Percentiles rank a stretch among this genome's conserved stretches.
Evolutionary conservation across 768 basidiomycete genomes (phyloP).

Genomic region (Leccinum uliginosum): DNA sequence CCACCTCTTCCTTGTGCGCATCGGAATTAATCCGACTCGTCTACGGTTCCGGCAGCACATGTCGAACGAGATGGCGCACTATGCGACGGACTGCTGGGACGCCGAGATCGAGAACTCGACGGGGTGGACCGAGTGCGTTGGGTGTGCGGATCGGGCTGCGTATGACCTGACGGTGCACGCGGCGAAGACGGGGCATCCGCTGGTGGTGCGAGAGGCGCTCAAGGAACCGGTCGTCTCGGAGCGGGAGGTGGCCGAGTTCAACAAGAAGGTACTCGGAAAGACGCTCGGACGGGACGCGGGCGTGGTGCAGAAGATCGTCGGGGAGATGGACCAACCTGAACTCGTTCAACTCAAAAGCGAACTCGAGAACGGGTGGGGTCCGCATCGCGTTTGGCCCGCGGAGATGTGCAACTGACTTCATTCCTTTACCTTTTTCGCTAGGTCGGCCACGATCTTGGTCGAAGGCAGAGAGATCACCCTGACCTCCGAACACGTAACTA

Average conservation of each 20-base stretch:
- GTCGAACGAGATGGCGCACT: constrained; percentile 99
- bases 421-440: constrained; percentile 21
- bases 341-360: constrained; percentile 65
- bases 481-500: constrained; percentile 67
- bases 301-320: constrained; percentile 57
- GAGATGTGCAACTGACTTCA: constrained; percentile 3
- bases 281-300: constrained; percentile 83
- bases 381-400: constrained; percentile 19
- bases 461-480: constrained; percentile 69
- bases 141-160: constrained; percentile 96
- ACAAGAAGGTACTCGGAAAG: constrained; percentile 88
- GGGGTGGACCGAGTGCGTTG: constrained; percentile 97
- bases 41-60: constrained; percentile 97
- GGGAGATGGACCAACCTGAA: constrained; percentile 60
- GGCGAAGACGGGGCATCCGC: constrained; percentile 73
- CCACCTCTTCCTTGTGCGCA: constrained; percentile 81
- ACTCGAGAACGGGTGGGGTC: constrained; percentile 62
- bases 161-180: constrained; percentile 93
- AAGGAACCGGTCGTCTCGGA: constrained; percentile 83
- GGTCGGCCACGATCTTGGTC: constrained; percentile 51
- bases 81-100: constrained; percentile 99
- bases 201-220: constrained; percentile 83
- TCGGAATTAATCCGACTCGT: constrained; percentile 80
- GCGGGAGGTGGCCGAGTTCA: constrained; percentile 71
- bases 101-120: constrained; percentile 89